A percentile compares a stretch with the other conserved stretches of the same genome.
These are phyloP conservation scores for Oryza nivara DNA, from an alignment of 176 grass and related monocot genomes.

Conservation along the genomic window DNA sequence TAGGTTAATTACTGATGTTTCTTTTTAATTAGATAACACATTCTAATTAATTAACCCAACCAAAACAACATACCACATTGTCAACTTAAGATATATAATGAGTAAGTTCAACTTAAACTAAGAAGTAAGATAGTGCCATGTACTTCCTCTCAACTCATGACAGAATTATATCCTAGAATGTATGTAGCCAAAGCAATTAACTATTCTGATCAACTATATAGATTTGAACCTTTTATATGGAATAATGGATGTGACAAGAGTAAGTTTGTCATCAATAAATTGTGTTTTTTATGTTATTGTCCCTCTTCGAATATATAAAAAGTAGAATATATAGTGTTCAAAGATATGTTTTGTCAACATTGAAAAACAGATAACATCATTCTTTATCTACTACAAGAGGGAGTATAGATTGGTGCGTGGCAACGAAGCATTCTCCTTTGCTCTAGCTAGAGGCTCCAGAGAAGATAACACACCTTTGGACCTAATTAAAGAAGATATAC, in stretches of 20 bases:
- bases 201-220: background rate
- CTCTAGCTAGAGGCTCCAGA: background rate
- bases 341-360: background rate
- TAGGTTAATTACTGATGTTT: background rate
- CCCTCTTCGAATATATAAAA: background rate
- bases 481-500: conserved; percentile 35
- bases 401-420: background rate
- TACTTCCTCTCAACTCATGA: no score
- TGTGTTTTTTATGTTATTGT: background rate
- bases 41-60: background rate
- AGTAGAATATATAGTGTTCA: background rate
- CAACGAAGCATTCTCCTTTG: conserved; percentile 13
- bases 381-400: background rate
- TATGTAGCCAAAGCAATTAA: background rate
- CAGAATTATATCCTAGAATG: background rate
- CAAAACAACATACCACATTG: background rate
- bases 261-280: background rate
- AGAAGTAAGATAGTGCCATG: background rate
- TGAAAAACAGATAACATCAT: background rate
- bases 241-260: background rate
- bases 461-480: conserved; percentile 13
- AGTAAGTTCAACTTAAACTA: background rate
- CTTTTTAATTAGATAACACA: background rate
- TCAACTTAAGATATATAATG: background rate
- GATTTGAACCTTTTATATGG: background rate